Percentiles rank a stretch among this genome's conserved stretches.
Evolutionary conservation across 805 yeast species (phyloP).

Genomic region (Hyphopichia homilentoma): DNA sequence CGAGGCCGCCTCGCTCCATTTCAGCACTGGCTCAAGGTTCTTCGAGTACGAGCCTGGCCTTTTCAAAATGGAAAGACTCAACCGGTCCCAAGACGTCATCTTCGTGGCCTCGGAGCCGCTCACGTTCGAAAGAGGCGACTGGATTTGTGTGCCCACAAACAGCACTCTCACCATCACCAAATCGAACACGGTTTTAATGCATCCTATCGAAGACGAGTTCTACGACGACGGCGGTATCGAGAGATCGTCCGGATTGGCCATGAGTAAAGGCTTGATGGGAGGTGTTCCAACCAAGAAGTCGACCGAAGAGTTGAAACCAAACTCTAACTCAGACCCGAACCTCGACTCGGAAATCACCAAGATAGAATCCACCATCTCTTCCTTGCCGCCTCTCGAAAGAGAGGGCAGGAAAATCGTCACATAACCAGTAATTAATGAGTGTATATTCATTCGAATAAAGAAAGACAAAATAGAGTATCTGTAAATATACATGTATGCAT

Average conservation of each 20-base stretch:
- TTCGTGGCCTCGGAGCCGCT: slow-evolving; percentile 96
- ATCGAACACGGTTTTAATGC: slow-evolving; percentile 78
- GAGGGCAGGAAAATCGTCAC: slow-evolving; percentile 27
- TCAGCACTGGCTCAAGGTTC: slow-evolving; percentile 89
- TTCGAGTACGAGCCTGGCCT: slow-evolving; percentile 88
- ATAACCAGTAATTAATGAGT: too few relatives aligned
- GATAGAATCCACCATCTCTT: slow-evolving; percentile 18
- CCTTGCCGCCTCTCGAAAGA: slow-evolving; percentile 32
- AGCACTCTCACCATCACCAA: slow-evolving; percentile 75
- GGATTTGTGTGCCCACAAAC: slow-evolving; percentile 96
- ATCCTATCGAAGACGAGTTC: slow-evolving; percentile 88
- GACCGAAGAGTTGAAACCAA: slow-evolving; percentile 14
- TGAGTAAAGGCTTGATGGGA: slow-evolving; percentile 89
- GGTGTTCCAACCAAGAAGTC: slow-evolving; percentile 65
- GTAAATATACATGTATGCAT: slow-evolving; percentile 1
- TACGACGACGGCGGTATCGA: slow-evolving; percentile 65
- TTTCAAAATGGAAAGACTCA: slow-evolving; percentile 90
- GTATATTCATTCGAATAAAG: too few relatives aligned
- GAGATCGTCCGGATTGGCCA: slow-evolving; percentile 80
- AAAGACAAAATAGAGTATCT: neutral
- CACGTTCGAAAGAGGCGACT: slow-evolving; percentile 94
- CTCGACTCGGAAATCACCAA: neutral
- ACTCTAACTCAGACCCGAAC: slow-evolving; percentile 2
- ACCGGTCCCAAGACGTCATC: slow-evolving; percentile 90
- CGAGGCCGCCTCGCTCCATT: slow-evolving; percentile 95